These are phyloP conservation scores for Lycium barbarum DNA, from an alignment of 257 asterid genomes.

Conservation along the genomic window DNA sequence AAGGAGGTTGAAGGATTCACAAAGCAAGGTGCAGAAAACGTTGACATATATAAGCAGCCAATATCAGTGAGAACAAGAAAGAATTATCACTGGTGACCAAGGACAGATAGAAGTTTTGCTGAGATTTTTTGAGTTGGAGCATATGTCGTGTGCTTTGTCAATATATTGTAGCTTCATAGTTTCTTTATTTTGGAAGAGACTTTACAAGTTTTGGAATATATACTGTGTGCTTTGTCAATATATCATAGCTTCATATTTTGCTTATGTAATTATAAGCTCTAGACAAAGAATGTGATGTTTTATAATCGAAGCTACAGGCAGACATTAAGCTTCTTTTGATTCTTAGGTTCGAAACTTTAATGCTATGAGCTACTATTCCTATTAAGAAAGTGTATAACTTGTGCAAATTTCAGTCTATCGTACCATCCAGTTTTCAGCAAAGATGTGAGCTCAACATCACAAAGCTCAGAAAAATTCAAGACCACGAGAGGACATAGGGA, in stretches of 20 bases:
- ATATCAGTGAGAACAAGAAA: conserved; percentile 57
- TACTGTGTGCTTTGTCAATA: background rate
- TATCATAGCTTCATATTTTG: background rate
- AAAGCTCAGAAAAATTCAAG: background rate
- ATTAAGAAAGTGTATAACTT: background rate
- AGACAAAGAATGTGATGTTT: background rate
- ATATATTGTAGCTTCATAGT: background rate
- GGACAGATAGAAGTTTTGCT: background rate
- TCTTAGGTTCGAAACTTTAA: background rate
- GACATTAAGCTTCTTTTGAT: background rate
- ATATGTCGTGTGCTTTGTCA: background rate
- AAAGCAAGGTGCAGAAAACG: conserved; percentile 35
- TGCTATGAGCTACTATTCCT: background rate
- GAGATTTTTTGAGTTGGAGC: background rate
- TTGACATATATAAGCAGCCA: conserved; percentile 50
- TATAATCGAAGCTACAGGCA: background rate
- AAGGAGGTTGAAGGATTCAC: conserved; percentile 30
- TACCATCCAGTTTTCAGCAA: background rate
- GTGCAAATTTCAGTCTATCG: background rate
- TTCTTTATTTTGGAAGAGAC: background rate
- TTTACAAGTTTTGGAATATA: background rate
- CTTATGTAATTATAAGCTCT: background rate
- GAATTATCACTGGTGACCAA: conserved; percentile 39
- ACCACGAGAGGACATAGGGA: background rate
- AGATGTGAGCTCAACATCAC: background rate